Conservation (phyloP, 495 filamentous ascomycete genomes). For the Hypomontagnella monticulosa region DNA sequence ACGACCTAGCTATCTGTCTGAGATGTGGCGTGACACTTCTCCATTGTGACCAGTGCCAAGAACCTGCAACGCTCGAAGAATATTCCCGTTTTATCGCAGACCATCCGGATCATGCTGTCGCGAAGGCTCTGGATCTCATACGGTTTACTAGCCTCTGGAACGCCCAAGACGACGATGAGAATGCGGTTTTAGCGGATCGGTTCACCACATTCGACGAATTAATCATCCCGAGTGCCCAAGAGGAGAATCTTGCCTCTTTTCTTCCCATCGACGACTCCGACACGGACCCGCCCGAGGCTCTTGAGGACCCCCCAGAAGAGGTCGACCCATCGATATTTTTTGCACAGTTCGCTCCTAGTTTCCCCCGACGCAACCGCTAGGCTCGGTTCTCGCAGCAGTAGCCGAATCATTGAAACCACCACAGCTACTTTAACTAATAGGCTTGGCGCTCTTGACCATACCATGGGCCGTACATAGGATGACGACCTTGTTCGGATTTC, state of each 20-base stretch:
- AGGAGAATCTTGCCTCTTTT: constrained; percentile 16
- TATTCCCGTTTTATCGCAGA: constrained; percentile 38
- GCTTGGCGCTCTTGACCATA: neutral
- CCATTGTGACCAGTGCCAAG: constrained; percentile 39
- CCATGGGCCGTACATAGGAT: neutral
- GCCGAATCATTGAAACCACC: neutral
- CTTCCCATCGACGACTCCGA: constrained; percentile 19
- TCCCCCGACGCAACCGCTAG: neutral
- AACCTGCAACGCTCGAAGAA: constrained; percentile 42
- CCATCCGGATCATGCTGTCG: constrained; percentile 25
- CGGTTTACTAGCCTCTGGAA: constrained; percentile 19
- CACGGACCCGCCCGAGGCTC: constrained; percentile 36
- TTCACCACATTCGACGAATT: constrained; percentile 22
- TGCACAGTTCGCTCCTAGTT: neutral
- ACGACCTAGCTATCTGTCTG: constrained; percentile 41
- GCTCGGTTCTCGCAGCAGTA: neutral
- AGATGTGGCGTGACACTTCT: constrained; percentile 46
- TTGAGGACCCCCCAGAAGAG: constrained; percentile 28
- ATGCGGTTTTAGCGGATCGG: constrained; percentile 8
- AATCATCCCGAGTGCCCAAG: constrained; percentile 5
- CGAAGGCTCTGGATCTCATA: constrained; percentile 18
- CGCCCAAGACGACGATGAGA: constrained; percentile 18
- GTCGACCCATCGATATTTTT: constrained; percentile 20
- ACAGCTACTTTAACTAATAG: neutral
- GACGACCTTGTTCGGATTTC: neutral